Evolutionary conservation across 768 basidiomycete species (phyloP), one percentile per base, ranked within the genome.

Genomic region (Boletus rubescentipes): DNA sequence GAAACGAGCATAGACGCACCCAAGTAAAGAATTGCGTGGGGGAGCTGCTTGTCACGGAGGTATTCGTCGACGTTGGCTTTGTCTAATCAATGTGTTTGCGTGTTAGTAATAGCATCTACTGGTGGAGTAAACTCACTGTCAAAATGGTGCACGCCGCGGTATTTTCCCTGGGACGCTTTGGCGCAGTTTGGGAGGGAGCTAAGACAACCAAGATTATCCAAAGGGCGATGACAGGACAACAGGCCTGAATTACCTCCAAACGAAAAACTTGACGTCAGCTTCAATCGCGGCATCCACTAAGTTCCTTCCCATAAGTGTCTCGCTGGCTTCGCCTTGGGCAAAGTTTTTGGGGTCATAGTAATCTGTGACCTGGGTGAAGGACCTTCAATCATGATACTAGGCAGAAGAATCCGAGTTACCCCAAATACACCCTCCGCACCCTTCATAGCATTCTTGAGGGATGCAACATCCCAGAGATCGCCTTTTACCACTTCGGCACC

Each of bases 391-490:
- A 16, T 20, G 35, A 42, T 35, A 15, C n/a, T 4, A 10, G 30
- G 34, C 1, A 12, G 40, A 42, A 9, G 3, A 12, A 16, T 26
- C 26, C 3, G 44, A 54, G 30, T 15, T 59, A 73, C 70, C 23
- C 61, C 72, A 39, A 67, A 74, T 23, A 73, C 70, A 1, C 59
- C 72, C 34, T 74, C 65, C 0, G 66, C 63, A 12, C 69, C 72
- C 1, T 50, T 52, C 48, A 72, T 57, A 2, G 67, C 70, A 6
- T 46, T 46, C 42, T 51, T 60, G 34, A 74, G 55, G 16, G 69
- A 69, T 3, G 37, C 9, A 2, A 64, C 58, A 37, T 73, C 62
- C 59, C 55, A 57, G 2, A 61, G 40, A 43, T 71, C 65, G 6
- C 54, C 59, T 53, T 65, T 53, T 5, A 63, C 58, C 7, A 71